These are phyloP conservation scores for Termitomyces sp. DNA, from an alignment of 768 basidiomycete genomes.

Conservation along the genomic window DNA sequence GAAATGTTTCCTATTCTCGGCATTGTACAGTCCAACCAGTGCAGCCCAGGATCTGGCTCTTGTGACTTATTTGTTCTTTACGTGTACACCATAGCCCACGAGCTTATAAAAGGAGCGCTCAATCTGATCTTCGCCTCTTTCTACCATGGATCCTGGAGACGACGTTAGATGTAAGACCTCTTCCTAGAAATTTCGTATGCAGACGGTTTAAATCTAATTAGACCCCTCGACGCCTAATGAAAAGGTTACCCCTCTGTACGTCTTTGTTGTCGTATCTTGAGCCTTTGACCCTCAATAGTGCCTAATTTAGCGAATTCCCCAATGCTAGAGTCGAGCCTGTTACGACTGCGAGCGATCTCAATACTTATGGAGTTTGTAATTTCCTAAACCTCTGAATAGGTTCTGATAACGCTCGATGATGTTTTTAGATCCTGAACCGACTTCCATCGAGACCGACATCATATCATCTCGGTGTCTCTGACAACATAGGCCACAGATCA, in stretches of 20 bases:
- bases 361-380: conserved; percentile 12
- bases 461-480: conserved; percentile 9
- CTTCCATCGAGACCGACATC: conserved; percentile 5
- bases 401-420: background rate
- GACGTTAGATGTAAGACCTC: conserved; percentile 6
- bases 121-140: background rate
- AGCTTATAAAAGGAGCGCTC: background rate
- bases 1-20: background rate
- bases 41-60: background rate
- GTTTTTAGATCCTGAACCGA: conserved; percentile 10
- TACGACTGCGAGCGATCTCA: conserved; percentile 6
- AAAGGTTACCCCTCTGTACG: conserved; percentile 11
- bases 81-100: background rate
- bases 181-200: background rate
- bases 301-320: background rate
- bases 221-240: conserved; percentile 13
- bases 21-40: background rate
- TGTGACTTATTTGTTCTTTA: background rate
- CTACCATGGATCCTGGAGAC: conserved; percentile 9
- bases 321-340: conserved; percentile 9
- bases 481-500: conserved; percentile 5
- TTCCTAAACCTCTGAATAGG: background rate
- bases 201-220: conserved; percentile 3
- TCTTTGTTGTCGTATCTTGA: background rate
- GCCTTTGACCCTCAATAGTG: background rate